Conservation (phyloP, 441 rosid genomes). For the Erodium moschatum region DNA sequence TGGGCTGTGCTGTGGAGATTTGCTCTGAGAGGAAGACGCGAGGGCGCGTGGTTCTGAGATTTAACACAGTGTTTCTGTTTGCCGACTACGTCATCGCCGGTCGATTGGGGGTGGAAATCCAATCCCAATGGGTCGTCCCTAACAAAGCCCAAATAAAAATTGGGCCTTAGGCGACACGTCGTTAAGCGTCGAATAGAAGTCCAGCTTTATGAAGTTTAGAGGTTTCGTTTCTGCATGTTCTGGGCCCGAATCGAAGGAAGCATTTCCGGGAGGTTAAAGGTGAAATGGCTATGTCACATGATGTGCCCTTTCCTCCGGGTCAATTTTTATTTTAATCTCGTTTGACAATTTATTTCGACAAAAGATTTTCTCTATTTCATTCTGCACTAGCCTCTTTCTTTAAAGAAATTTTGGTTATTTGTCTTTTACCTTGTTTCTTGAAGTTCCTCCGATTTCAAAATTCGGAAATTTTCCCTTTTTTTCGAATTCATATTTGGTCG, state of each 20-base stretch:
- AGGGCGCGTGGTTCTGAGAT: background rate
- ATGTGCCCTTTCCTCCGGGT: too few relatives aligned
- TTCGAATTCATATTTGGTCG: too few relatives aligned
- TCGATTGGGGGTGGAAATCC: background rate
- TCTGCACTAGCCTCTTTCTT: too few relatives aligned
- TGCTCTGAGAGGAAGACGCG: background rate
- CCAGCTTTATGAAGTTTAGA: background rate
- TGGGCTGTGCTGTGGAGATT: background rate
- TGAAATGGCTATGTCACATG: too few relatives aligned
- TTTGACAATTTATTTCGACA: too few relatives aligned
- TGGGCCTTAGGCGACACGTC: background rate
- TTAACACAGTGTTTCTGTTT: background rate
- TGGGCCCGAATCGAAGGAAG: background rate
- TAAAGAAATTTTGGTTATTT: too few relatives aligned
- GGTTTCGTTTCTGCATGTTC: background rate
- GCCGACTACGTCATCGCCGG: constrained; percentile 11
- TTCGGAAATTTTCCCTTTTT: too few relatives aligned
- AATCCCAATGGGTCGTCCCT: background rate
- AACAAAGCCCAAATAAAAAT: background rate
- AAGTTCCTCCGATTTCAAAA: too few relatives aligned
- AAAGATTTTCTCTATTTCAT: too few relatives aligned
- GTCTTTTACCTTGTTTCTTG: too few relatives aligned
- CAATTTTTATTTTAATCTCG: too few relatives aligned
- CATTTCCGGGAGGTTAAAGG: background rate
- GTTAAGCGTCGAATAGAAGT: background rate